Conservation (phyloP, 179 eudicot genomes). For the Sideroxylon spinosum region DNA sequence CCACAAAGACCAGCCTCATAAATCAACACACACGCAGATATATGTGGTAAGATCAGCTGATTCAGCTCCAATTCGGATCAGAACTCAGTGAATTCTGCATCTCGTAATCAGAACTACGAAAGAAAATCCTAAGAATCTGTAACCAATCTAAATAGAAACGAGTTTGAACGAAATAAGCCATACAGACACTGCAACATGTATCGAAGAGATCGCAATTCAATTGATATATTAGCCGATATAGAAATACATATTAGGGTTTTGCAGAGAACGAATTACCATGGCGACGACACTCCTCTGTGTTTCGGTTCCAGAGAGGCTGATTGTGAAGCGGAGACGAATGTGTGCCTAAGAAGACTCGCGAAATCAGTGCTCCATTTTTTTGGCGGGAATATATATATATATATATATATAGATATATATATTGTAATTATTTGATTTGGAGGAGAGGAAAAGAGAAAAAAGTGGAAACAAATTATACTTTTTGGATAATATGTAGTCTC, state of each 20-base stretch:
- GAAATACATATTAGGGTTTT: constrained; percentile 5
- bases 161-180: neutral
- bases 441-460: too few relatives aligned
- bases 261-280: constrained; percentile 11
- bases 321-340: neutral
- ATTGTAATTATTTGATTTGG: too few relatives aligned
- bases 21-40: neutral
- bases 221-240: neutral
- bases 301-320: constrained; percentile 3
- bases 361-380: neutral
- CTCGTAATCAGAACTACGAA: too few relatives aligned
- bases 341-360: neutral
- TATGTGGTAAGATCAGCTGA: neutral
- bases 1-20: neutral
- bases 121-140: neutral
- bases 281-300: neutral
- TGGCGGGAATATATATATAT: constrained; percentile 15
- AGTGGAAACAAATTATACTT: too few relatives aligned
- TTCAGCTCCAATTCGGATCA: neutral
- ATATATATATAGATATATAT: too few relatives aligned
- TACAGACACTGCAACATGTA: neutral
- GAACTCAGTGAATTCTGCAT: too few relatives aligned
- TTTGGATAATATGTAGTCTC: too few relatives aligned
- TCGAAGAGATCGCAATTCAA: neutral
- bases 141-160: neutral